Conservation (phyloP, 1,284 basidiomycete genomes). For the Anthracocystis panici-leucophaei region DNA sequence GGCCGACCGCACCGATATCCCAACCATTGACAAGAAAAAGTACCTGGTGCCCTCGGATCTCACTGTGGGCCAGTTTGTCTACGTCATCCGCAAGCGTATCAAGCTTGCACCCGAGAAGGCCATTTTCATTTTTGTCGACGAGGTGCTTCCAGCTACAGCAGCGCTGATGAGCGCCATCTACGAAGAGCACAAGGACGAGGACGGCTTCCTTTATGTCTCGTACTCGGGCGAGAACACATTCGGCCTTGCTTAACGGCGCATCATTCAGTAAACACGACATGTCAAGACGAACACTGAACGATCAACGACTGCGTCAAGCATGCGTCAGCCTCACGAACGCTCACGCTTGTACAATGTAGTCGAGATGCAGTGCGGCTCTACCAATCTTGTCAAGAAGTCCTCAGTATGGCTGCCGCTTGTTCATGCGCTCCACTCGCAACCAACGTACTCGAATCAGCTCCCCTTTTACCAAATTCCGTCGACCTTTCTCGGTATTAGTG, state of each 20-base stretch:
- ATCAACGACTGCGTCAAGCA: not conserved
- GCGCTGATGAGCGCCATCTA: slow-evolving; percentile 99
- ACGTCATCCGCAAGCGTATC: slow-evolving; percentile 99
- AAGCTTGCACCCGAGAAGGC: slow-evolving; percentile 99
- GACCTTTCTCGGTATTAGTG: not conserved
- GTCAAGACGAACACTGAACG: not conserved
- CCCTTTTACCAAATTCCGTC: not conserved
- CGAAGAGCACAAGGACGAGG: slow-evolving; percentile 83
- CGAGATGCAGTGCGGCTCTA: not conserved
- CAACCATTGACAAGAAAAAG: slow-evolving; percentile 99
- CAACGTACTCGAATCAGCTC: not conserved
- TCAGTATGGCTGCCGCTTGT: not conserved
- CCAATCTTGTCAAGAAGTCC: not conserved
- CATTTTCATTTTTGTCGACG: slow-evolving; percentile 75
- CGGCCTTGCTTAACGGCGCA: slow-evolving; percentile 15
- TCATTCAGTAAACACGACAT: not conserved
- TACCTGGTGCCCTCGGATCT: slow-evolving; percentile 99
- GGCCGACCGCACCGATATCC: slow-evolving; percentile 97
- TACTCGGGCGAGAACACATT: slow-evolving; percentile 68
- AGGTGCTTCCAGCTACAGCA: slow-evolving; percentile 96
- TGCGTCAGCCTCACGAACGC: not conserved
- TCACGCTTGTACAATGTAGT: not conserved
- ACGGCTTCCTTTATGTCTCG: slow-evolving; percentile 66
- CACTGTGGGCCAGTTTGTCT: slow-evolving; percentile 93
- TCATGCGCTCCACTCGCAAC: not conserved